Percentiles rank a stretch among this genome's conserved stretches.
These are phyloP conservation scores for Pterocarpus macrocarpus DNA, from an alignment of 306 rosid genomes.

Conservation along the genomic window DNA sequence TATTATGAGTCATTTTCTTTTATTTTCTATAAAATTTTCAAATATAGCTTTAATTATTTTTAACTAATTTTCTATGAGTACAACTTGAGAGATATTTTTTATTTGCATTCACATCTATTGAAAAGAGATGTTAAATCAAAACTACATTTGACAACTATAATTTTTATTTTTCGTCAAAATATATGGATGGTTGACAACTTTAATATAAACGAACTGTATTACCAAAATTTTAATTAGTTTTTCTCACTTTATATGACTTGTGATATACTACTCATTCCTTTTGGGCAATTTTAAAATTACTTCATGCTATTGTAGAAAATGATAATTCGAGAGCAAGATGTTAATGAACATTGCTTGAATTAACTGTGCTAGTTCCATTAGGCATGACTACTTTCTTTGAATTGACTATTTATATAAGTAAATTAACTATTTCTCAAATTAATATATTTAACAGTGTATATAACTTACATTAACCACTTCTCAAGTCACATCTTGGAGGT, in stretches of 20 bases:
- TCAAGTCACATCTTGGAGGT: not conserved
- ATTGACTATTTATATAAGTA: not conserved
- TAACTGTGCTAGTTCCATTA: not conserved
- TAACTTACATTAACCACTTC: not conserved
- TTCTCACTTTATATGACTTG: not conserved
- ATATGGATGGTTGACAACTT: no score
- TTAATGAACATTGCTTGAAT: not conserved
- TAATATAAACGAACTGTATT: no score
- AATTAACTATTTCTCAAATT: not conserved
- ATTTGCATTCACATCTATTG: no score
- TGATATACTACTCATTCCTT: not conserved
- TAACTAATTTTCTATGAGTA: no score
- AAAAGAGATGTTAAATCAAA: no score
- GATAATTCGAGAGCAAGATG: not conserved
- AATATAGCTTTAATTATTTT: no score
- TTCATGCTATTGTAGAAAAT: not conserved
- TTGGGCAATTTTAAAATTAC: not conserved
- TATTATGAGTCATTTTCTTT: no score
- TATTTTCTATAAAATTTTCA: no score
- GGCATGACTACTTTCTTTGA: not conserved
- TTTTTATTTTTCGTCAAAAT: no score
- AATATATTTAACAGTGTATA: not conserved
- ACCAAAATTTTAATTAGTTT: not conserved
- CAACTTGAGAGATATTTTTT: no score
- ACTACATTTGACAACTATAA: no score